A percentile compares a stretch with the other conserved stretches of the same genome.
phyloP scores from a whole-genome alignment of 345 rosid genomes.

The Anastatica hierochuntica region DNA sequence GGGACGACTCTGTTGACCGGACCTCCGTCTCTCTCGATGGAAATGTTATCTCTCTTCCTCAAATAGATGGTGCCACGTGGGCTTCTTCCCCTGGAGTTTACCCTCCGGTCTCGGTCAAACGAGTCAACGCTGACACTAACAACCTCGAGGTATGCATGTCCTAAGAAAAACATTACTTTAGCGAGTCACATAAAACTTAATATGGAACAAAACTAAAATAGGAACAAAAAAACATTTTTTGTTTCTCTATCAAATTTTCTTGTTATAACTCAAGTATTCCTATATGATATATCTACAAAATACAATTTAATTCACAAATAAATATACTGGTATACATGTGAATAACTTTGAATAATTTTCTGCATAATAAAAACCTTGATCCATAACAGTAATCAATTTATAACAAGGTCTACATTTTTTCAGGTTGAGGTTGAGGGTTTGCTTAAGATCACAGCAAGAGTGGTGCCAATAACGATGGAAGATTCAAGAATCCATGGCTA shows the following conservation, averaged over 20 bases:
- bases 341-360: no score
- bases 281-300: no score
- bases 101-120: conserved; percentile 21
- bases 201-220: no score
- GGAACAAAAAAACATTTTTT: no score
- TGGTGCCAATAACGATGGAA: conserved; percentile 42
- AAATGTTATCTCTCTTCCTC: conserved; percentile 15
- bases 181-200: no score
- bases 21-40: conserved; percentile 36
- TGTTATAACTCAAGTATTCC: no score
- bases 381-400: no score
- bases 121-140: conserved; percentile 32
- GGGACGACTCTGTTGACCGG: conserved; percentile 41
- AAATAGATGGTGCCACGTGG: conserved; percentile 32
- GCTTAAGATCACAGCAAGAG: conserved; percentile 41
- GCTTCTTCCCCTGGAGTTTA: conserved; percentile 15
- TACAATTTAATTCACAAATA: no score
- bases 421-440: conserved; percentile 32
- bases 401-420: background rate
- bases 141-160: conserved; percentile 24
- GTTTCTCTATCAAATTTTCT: no score
- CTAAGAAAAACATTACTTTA: background rate
- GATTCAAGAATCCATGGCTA: conserved; percentile 52
- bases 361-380: no score
- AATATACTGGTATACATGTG: no score